Evolutionary conservation across 2,329 filamentous ascomycete species (phyloP).

Genomic region (Fusarium anthophilum): DNA sequence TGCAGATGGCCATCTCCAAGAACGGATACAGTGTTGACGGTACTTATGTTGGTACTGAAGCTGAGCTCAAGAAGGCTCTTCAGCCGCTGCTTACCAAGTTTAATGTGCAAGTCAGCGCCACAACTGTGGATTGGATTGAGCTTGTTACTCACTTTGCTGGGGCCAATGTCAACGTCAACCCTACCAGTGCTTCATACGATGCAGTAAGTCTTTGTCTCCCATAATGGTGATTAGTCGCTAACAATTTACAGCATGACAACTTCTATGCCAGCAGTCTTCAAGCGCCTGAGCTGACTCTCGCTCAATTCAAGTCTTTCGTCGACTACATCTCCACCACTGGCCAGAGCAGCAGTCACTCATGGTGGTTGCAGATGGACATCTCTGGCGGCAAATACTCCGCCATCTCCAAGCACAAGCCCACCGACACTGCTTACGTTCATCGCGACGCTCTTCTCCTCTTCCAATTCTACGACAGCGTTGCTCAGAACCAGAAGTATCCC

Average conservation of each 20-base stretch:
- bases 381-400: slow-evolving; percentile 49
- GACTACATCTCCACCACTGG: slow-evolving; percentile 35
- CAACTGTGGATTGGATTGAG: slow-evolving; percentile 40
- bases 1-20: slow-evolving; percentile 38
- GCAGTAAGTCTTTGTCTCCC: slow-evolving; percentile 21
- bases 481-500: slow-evolving; percentile 42
- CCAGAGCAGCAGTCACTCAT: slow-evolving; percentile 29
- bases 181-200: slow-evolving; percentile 36
- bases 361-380: slow-evolving; percentile 47
- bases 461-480: slow-evolving; percentile 57
- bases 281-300: slow-evolving; percentile 32
- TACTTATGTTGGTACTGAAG: slow-evolving; percentile 36
- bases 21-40: slow-evolving; percentile 39
- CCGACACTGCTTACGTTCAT: slow-evolving; percentile 51
- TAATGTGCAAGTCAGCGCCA: slow-evolving; percentile 12
- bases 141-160: slow-evolving; percentile 39
- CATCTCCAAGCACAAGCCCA: slow-evolving; percentile 44
- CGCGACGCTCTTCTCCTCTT: slow-evolving; percentile 60
- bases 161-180: slow-evolving; percentile 26
- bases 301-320: slow-evolving; percentile 40
- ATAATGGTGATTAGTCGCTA: background rate
- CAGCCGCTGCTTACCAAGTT: slow-evolving; percentile 35
- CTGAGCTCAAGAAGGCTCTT: slow-evolving; percentile 23
- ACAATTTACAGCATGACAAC: slow-evolving; percentile 39
- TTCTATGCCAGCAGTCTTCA: slow-evolving; percentile 47